These are phyloP conservation scores for Basipetospora sp. DNA, from an alignment of 2,329 filamentous ascomycete species.

Conservation along the genomic window DNA sequence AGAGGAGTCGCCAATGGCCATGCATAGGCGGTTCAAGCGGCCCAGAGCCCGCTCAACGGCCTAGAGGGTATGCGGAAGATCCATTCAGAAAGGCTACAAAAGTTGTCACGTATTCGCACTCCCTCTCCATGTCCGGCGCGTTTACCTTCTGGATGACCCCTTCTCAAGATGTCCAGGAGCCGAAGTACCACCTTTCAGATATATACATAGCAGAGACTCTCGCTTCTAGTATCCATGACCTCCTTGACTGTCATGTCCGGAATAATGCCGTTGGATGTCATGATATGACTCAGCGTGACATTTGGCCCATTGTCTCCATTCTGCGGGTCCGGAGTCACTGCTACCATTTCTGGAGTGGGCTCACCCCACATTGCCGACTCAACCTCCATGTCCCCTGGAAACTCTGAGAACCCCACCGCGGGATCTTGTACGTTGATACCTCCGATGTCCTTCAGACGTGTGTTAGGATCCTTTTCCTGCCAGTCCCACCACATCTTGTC, in stretches of 20 bases:
- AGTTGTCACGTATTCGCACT: too few species aligned
- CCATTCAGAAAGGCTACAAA: too few species aligned
- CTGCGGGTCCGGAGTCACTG: conserved; percentile 6
- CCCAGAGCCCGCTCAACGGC: too few species aligned
- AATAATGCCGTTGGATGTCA: conserved; percentile 6
- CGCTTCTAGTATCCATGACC: conserved; percentile 6
- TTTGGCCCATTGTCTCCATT: conserved; percentile 5
- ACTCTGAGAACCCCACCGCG: conserved; percentile 7
- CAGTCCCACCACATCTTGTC: conserved; percentile 8
- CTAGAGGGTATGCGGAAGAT: too few species aligned
- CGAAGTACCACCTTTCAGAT: too few species aligned
- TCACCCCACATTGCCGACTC: conserved; percentile 7
- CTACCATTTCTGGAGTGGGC: conserved; percentile 5
- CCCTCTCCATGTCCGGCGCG: too few species aligned
- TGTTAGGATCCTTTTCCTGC: conserved; percentile 2
- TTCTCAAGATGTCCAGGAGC: too few species aligned
- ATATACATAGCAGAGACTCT: conserved; percentile 7
- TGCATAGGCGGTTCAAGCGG: too few species aligned
- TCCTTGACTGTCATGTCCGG: conserved; percentile 6
- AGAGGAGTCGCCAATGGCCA: too few species aligned
- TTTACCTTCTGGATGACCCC: too few species aligned
- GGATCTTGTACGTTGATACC: conserved; percentile 6
- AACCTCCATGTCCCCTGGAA: conserved; percentile 5
- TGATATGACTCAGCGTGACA: conserved; percentile 5
- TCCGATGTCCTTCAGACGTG: conserved; percentile 4